These are phyloP conservation scores for Rhodotorula sp. DNA, from an alignment of 1,284 basidiomycete genomes.

Conservation along the genomic window DNA sequence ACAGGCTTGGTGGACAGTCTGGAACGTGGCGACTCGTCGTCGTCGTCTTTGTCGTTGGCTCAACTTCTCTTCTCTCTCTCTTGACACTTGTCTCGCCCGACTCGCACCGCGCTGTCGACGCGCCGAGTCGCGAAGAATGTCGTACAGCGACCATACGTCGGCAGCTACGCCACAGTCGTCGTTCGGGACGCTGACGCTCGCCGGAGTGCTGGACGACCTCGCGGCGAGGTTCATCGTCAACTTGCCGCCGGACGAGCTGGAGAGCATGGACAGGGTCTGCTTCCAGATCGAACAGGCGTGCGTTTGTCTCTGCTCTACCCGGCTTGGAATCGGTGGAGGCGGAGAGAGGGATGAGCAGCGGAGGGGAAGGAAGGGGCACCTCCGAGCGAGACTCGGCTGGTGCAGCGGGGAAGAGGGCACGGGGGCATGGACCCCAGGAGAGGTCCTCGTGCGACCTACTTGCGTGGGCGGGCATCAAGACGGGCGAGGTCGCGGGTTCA, in stretches of 20 bases:
- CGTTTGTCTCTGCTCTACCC: constrained; percentile 48
- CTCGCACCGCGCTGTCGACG: too few species aligned
- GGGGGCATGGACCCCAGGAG: too few species aligned
- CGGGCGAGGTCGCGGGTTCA: too few species aligned
- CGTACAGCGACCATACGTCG: too few species aligned
- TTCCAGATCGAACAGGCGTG: constrained; percentile 99
- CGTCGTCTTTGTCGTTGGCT: too few species aligned
- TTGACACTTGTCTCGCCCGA: too few species aligned
- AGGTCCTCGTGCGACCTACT: too few species aligned
- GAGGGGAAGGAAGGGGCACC: neutral
- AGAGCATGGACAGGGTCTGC: constrained; percentile 87
- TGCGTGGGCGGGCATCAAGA: too few species aligned
- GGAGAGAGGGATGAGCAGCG: neutral
- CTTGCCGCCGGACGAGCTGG: constrained; percentile 88
- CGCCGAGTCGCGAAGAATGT: neutral
- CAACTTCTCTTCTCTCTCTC: too few species aligned
- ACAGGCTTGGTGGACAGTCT: too few species aligned
- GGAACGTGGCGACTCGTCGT: too few species aligned
- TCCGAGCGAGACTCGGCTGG: neutral
- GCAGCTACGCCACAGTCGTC: constrained; percentile 14
- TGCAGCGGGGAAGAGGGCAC: neutral
- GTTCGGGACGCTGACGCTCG: constrained; percentile 34
- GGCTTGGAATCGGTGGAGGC: neutral
- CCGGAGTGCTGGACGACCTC: constrained; percentile 51
- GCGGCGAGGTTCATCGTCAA: constrained; percentile 86